Base-by-base conservation (phyloP, 768 basidiomycete genomes). In the Dictyophora rubrovolvata region DNA sequence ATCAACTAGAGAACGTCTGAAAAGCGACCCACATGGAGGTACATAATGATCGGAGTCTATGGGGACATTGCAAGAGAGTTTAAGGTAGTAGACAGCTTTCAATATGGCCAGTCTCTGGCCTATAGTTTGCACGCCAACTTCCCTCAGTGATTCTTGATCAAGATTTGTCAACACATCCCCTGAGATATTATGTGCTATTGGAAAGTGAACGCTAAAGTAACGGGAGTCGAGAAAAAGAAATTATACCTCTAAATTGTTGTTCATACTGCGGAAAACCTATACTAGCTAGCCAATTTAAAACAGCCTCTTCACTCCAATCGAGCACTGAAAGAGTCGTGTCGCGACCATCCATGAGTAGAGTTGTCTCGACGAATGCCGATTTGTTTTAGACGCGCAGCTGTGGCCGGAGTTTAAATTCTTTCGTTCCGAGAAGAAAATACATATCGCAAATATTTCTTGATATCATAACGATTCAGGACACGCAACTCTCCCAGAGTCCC, bases 31-130 rank as follows among this genome's bases (percentile, higher is more conserved):
- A 92, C 93, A 93, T 59, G 91, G 90, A 9, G 93, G 93, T 14
- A 93, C 80, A 69, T 92, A 96, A 65, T 90, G 80, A 62, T 88
- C 86, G 42, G 86, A 74, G 60, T 91, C 89, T 64, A 94, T 84
- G 37, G 88, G 83, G 54, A 99, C 76, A 62, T 84, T 84, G 67
- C 94, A 80, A 1, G 83, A 83, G 54, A 93, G 72, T 76, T 99
- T 99, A 65, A 90, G 75, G 55, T 83, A 83, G 74, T 96, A 98
- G 59, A 97, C 84, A 52, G 88, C 86, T 71, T 93, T 94, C 69
- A 98, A 84, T 63, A 98, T 92, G 48, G 89, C 78, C 36, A 99
- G 74, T 57, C 96, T 79, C 71, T 97, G 94, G 20, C 96, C 96
- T 63, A 98, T 82, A 36, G 88, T 90, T n/a, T 80, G 68, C 48